Evolutionary conservation across 1,139 yeast species (phyloP).

Genomic region (Meyerozyma carpophila): DNA sequence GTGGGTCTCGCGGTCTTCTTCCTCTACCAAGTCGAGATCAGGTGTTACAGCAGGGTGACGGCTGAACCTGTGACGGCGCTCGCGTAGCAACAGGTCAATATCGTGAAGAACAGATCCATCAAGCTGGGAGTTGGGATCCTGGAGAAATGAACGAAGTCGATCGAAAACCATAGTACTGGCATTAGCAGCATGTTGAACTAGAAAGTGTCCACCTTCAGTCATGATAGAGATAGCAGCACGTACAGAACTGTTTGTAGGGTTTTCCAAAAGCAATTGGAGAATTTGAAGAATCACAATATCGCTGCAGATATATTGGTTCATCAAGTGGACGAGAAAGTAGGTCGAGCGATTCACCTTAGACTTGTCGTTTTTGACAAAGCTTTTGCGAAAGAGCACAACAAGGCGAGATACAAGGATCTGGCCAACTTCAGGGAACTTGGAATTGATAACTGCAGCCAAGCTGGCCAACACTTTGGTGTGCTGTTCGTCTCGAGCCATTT

Average conservation of each 20-base stretch:
- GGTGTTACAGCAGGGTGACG: slow-evolving; percentile 35
- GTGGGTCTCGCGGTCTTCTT: slow-evolving; percentile 59
- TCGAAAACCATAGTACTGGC: slow-evolving; percentile 52
- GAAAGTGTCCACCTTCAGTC: slow-evolving; percentile 17
- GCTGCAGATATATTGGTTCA: slow-evolving; percentile 60
- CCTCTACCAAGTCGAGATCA: slow-evolving; percentile 58
- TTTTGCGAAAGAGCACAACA: slow-evolving; percentile 54
- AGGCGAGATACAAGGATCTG: slow-evolving; percentile 49
- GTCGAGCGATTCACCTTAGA: slow-evolving; percentile 36
- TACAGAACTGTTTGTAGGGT: slow-evolving; percentile 44
- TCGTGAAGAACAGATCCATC: slow-evolving; percentile 41
- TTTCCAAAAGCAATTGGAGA: slow-evolving; percentile 48
- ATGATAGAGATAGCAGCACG: slow-evolving; percentile 22
- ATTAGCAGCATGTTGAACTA: slow-evolving; percentile 16
- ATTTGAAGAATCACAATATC: slow-evolving; percentile 64
- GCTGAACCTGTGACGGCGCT: slow-evolving; percentile 45
- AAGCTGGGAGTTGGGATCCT: slow-evolving; percentile 35
- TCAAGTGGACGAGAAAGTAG: slow-evolving; percentile 55
- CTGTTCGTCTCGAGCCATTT: slow-evolving; percentile 27
- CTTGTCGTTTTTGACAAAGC: slow-evolving; percentile 46
- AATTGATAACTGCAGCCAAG: slow-evolving; percentile 55
- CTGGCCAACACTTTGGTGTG: slow-evolving; percentile 53
- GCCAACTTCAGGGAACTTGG: slow-evolving; percentile 69
- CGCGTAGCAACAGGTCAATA: slow-evolving; percentile 49
- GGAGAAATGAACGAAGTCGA: slow-evolving; percentile 53